Conservation (phyloP, 371 early-diverging fungal genomes). For the Circinella umbellata region DNA sequence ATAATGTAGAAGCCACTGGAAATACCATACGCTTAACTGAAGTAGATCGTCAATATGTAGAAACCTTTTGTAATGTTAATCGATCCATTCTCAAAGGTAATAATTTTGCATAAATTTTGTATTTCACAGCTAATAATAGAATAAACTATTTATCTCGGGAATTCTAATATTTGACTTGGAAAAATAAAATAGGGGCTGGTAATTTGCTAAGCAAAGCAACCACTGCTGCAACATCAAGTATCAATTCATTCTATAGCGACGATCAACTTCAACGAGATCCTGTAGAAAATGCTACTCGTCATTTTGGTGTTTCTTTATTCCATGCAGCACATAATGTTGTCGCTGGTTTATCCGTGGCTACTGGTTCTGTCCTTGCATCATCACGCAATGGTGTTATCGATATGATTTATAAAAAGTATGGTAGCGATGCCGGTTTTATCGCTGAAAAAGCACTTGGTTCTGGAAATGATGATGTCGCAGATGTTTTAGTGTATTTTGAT, state of each 20-base stretch:
- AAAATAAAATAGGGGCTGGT: slow-evolving; percentile 18
- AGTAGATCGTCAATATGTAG: slow-evolving; percentile 31
- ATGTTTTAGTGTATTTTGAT: slow-evolving; percentile 44
- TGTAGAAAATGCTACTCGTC: slow-evolving; percentile 28
- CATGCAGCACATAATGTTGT: slow-evolving; percentile 38
- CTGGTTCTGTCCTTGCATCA: slow-evolving; percentile 28
- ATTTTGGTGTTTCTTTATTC: slow-evolving; percentile 41
- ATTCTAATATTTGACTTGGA: too few species aligned
- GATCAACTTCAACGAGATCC: slow-evolving; percentile 25
- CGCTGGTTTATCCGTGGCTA: slow-evolving; percentile 38
- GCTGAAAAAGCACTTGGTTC: slow-evolving; percentile 39
- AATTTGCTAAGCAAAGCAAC: slow-evolving; percentile 32
- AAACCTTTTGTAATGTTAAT: slow-evolving; percentile 36
- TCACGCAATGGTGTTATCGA: slow-evolving; percentile 39
- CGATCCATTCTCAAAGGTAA: slow-evolving; percentile 22
- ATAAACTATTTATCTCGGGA: too few species aligned
- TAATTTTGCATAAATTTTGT: slow-evolving; percentile 12
- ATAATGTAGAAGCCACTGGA: slow-evolving; percentile 26
- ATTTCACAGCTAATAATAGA: neutral
- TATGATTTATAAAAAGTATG: slow-evolving; percentile 43
- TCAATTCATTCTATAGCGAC: slow-evolving; percentile 23
- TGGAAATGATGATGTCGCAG: slow-evolving; percentile 24
- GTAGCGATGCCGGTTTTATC: slow-evolving; percentile 41
- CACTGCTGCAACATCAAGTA: slow-evolving; percentile 22
- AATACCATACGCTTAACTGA: slow-evolving; percentile 31